Conservation (phyloP, 2,329 filamentous ascomycete genomes). For the Penicillium verrucosum region DNA sequence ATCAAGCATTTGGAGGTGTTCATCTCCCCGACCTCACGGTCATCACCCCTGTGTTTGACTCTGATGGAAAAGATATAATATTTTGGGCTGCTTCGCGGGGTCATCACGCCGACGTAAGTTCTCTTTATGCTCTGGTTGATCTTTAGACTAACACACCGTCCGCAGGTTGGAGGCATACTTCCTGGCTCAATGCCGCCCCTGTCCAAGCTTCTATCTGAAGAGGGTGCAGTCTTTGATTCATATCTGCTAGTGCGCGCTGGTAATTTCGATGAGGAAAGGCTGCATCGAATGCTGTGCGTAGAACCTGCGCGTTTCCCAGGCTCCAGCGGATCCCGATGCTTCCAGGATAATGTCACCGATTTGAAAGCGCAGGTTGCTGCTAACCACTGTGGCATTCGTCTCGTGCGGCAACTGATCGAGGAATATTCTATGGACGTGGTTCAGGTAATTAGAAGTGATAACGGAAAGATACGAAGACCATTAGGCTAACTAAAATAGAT, state of each 20-base stretch:
- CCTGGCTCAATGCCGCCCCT: conserved; percentile 67
- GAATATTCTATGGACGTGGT: conserved; percentile 72
- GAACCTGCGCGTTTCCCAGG: conserved; percentile 69
- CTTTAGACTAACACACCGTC: background rate
- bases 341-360: conserved; percentile 76
- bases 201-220: conserved; percentile 32
- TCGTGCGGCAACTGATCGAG: conserved; percentile 66
- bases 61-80: conserved; percentile 66
- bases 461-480: background rate
- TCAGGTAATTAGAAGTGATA: conserved; percentile 47
- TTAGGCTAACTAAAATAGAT: background rate
- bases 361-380: conserved; percentile 77
- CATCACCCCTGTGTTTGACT: conserved; percentile 68
- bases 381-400: conserved; percentile 74
- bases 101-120: conserved; percentile 64
- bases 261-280: conserved; percentile 66
- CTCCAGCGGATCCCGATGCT: conserved; percentile 69
- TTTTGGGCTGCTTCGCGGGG: conserved; percentile 74
- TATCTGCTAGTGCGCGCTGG: conserved; percentile 70
- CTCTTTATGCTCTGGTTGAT: background rate
- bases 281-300: conserved; percentile 62
- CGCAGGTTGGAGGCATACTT: conserved; percentile 66
- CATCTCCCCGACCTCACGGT: conserved; percentile 76
- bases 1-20: conserved; percentile 69
- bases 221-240: conserved; percentile 54